Evolutionary conservation across 495 filamentous ascomycete species (phyloP).

Genomic region (Aspergillus olivimuriae): DNA sequence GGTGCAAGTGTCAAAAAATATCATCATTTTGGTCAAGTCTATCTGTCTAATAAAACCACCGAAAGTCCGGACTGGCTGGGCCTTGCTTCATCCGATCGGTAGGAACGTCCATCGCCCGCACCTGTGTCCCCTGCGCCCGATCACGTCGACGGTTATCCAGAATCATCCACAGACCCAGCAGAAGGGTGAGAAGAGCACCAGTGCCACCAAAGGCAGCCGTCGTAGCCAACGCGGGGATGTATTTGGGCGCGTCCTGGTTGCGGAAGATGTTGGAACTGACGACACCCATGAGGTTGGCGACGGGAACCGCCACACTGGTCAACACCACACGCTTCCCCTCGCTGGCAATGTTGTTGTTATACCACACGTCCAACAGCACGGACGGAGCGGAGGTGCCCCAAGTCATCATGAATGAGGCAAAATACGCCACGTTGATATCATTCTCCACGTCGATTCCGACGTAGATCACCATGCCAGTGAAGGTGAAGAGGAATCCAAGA

Average conservation of each 20-base stretch:
- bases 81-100: constrained; percentile 62
- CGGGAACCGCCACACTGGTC: constrained; percentile 62
- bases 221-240: constrained; percentile 64
- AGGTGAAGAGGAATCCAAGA: constrained; percentile 61
- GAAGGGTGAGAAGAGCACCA: constrained; percentile 49
- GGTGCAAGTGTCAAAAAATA: too few relatives aligned
- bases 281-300: constrained; percentile 72
- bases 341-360: constrained; percentile 72
- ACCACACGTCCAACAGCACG: constrained; percentile 50
- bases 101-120: constrained; percentile 57
- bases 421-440: constrained; percentile 59
- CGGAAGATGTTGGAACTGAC: constrained; percentile 66
- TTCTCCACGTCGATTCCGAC: constrained; percentile 51
- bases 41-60: constrained; percentile 50
- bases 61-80: constrained; percentile 53
- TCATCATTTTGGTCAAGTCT: too few relatives aligned
- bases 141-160: constrained; percentile 63
- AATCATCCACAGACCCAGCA: constrained; percentile 60
- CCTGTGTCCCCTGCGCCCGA: constrained; percentile 47
- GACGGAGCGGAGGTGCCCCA: constrained; percentile 49
- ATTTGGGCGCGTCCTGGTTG: constrained; percentile 59
- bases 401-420: constrained; percentile 76
- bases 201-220: constrained; percentile 63
- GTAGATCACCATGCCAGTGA: constrained; percentile 66
- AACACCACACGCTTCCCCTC: constrained; percentile 61